phyloP scores from a whole-genome alignment of 805 yeast genomes.

The Ogataea philodendri region DNA sequence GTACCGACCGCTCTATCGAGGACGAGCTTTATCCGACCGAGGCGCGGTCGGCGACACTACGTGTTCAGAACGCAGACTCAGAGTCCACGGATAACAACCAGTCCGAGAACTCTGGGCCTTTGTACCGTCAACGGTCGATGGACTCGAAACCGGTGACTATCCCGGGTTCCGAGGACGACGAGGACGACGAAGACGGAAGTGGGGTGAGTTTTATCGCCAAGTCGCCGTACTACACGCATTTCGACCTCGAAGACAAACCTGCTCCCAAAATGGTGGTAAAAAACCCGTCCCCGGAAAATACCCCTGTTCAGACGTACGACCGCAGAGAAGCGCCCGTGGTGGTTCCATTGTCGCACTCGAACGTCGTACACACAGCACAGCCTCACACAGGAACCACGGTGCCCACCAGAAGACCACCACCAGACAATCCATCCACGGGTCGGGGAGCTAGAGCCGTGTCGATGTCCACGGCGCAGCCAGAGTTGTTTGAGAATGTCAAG shows the following conservation, averaged over 20 bases:
- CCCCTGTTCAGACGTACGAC: slow-evolving; percentile 32
- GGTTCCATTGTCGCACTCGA: slow-evolving; percentile 30
- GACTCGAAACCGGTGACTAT: slow-evolving; percentile 8
- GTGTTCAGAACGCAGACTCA: slow-evolving; percentile 3
- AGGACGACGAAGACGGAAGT: slow-evolving; percentile 21
- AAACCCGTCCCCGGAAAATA: slow-evolving; percentile 19
- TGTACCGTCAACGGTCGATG: slow-evolving; percentile 15
- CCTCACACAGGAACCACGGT: slow-evolving; percentile 9
- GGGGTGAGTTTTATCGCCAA: slow-evolving; percentile 37
- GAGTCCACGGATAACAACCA: slow-evolving; percentile 2
- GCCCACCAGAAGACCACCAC: slow-evolving; percentile 38
- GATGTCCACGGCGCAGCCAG: slow-evolving; percentile 33
- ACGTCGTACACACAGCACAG: slow-evolving; percentile 21
- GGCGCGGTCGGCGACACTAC: slow-evolving; percentile 3
- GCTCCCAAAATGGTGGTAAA: slow-evolving; percentile 26
- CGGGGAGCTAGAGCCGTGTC: slow-evolving; percentile 40
- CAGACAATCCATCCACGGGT: slow-evolving; percentile 37
- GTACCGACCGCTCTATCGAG: slow-evolving; percentile 5
- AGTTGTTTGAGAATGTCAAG: slow-evolving; percentile 24
- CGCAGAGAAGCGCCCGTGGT: slow-evolving; percentile 39
- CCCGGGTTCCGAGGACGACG: slow-evolving; percentile 9
- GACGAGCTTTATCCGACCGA: slow-evolving; percentile 18
- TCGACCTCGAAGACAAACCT: slow-evolving; percentile 21
- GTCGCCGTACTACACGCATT: slow-evolving; percentile 33
- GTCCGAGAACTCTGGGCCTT: slow-evolving; percentile 11